Percentiles rank a stretch among this genome's conserved stretches.
Evolutionary conservation across 1,284 basidiomycete species (phyloP).

Genomic region (Tilletia horrida): DNA sequence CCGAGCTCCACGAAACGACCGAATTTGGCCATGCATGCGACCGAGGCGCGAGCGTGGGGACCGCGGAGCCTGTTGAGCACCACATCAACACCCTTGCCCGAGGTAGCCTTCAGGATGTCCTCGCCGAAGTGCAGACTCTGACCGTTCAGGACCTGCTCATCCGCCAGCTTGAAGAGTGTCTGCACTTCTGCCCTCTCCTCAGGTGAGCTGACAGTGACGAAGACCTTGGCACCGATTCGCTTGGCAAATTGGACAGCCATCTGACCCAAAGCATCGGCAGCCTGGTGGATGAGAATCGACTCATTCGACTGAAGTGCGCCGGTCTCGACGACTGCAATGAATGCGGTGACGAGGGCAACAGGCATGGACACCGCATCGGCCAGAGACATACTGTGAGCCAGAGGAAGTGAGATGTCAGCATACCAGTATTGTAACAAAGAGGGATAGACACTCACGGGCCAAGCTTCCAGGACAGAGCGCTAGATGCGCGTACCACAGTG

Average conservation of each 20-base stretch:
- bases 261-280: background rate
- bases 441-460: conserved; percentile 3
- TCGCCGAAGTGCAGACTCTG: background rate
- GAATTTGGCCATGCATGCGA: conserved; percentile 4
- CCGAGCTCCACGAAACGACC: conserved; percentile 3
- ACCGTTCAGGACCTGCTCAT: background rate
- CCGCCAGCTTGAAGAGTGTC: background rate
- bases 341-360: background rate
- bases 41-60: background rate
- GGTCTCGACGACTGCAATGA: background rate
- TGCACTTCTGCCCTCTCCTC: conserved; percentile 1
- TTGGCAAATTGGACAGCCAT: background rate
- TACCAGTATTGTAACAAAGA: background rate
- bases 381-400: background rate
- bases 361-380: background rate
- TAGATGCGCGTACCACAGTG: background rate
- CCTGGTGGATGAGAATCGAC: background rate
- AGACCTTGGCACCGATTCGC: background rate
- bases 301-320: background rate
- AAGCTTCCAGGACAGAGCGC: background rate
- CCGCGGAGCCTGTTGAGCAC: conserved; percentile 3
- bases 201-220: background rate
- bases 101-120: background rate
- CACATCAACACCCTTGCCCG: background rate
- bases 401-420: background rate